These are phyloP conservation scores for Trichoderma sp. DNA, from an alignment of 2,329 filamentous ascomycete genomes.

Conservation along the genomic window DNA sequence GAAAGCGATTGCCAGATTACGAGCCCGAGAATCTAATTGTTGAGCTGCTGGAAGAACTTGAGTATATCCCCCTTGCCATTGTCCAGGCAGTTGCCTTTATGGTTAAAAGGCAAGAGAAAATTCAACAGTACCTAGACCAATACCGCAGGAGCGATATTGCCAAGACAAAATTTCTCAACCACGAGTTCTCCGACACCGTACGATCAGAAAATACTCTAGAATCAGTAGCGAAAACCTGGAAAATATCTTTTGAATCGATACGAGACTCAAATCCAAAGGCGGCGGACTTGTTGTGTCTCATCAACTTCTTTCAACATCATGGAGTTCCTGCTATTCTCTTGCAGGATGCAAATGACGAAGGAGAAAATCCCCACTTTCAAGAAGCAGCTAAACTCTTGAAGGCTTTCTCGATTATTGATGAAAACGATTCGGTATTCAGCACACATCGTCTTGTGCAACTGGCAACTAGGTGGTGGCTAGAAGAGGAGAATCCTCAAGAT, in stretches of 20 bases:
- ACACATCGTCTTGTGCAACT: slow-evolving; percentile 17
- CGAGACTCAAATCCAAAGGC: slow-evolving; percentile 11
- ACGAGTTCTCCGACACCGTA: slow-evolving; percentile 7
- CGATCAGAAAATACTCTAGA: not conserved
- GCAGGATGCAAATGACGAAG: not conserved
- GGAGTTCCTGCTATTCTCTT: slow-evolving; percentile 10
- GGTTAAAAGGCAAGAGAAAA: not conserved
- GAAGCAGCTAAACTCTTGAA: slow-evolving; percentile 9
- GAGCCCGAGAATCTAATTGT: not conserved
- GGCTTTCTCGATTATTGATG: slow-evolving; percentile 16
- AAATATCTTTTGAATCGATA: slow-evolving; percentile 6
- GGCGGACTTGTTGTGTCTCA: slow-evolving; percentile 9
- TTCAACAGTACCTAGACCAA: slow-evolving; percentile 5
- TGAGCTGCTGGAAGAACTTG: slow-evolving; percentile 5
- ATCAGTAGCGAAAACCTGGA: slow-evolving; percentile 13
- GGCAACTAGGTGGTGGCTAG: slow-evolving; percentile 16
- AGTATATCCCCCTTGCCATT: slow-evolving; percentile 12
- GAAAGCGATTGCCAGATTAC: not conserved
- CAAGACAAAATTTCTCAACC: slow-evolving; percentile 5
- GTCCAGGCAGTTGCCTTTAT: slow-evolving; percentile 13
- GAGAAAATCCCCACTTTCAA: slow-evolving; percentile 5
- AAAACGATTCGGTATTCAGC: slow-evolving; percentile 4
- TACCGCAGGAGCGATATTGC: not conserved
- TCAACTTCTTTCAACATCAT: slow-evolving; percentile 19
- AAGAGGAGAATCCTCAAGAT: not conserved